These are phyloP conservation scores for Podospora sp. DNA, from an alignment of 495 filamentous ascomycete species.

Conservation along the genomic window DNA sequence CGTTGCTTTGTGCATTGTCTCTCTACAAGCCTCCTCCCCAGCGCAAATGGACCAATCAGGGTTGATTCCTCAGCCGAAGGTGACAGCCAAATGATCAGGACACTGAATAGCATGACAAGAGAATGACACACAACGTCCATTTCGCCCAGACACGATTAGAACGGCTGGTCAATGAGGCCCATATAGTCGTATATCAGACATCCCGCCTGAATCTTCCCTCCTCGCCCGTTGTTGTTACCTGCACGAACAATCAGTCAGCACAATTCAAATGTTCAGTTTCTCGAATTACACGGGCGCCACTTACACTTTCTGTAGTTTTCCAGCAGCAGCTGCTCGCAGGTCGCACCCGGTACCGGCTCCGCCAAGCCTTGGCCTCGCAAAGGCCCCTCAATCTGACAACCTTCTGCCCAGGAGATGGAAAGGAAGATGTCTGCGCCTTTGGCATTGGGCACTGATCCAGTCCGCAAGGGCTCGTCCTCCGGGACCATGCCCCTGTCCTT, in stretches of 20 bases:
- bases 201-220: background rate
- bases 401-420: background rate
- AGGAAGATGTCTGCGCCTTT: no score
- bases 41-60: background rate
- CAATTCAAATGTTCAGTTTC: background rate
- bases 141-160: background rate
- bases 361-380: background rate
- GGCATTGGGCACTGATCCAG: no score
- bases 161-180: background rate
- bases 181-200: background rate
- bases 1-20: no score
- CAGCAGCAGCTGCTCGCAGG: background rate
- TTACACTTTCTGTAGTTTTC: background rate
- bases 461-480: no score
- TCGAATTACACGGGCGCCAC: background rate
- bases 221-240: background rate
- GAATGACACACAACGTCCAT: no score
- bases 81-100: slow-evolving; percentile 20
- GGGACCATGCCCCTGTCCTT: no score
- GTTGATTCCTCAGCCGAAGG: slow-evolving; percentile 13
- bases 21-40: no score
- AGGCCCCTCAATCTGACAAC: background rate
- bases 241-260: background rate
- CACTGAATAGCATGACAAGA: no score
- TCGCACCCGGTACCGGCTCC: background rate